These are phyloP conservation scores for Rhodotorula sp. DNA, from an alignment of 1,284 basidiomycete genomes.

Conservation along the genomic window DNA sequence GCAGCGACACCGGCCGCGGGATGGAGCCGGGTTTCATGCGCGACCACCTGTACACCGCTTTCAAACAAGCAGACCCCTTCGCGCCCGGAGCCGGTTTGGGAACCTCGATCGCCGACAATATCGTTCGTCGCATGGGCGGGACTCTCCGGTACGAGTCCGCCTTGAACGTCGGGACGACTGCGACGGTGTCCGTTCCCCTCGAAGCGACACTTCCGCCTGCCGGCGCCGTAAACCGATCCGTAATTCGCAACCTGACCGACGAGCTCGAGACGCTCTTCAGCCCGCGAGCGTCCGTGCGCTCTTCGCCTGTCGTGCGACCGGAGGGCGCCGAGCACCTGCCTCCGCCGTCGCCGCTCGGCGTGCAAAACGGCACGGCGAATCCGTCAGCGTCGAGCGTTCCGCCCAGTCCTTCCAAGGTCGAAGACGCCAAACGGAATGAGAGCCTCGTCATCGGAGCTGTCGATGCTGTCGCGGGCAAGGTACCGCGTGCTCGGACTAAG, in stretches of 20 bases:
- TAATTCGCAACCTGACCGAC: conserved; percentile 9
- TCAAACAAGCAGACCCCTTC: conserved; percentile 29
- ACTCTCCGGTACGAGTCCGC: conserved; percentile 6
- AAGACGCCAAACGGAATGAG: too few species aligned
- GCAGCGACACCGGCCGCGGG: conserved; percentile 17
- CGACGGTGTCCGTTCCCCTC: conserved; percentile 17
- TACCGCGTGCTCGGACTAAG: too few species aligned
- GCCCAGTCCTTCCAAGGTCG: too few species aligned
- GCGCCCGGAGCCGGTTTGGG: conserved; percentile 31
- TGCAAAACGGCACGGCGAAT: too few species aligned
- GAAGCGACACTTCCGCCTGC: conserved; percentile 1
- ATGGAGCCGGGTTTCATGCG: conserved; percentile 18
- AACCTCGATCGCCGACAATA: conserved; percentile 4
- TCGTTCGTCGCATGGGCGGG: conserved; percentile 21
- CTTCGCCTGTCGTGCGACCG: background rate
- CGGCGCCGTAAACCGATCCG: background rate
- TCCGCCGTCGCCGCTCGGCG: background rate
- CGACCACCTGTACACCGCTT: conserved; percentile 12
- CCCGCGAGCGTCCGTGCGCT: background rate
- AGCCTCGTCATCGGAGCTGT: too few species aligned
- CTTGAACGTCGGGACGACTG: conserved; percentile 11
- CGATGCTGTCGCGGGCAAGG: too few species aligned
- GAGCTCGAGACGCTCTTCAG: conserved; percentile 11
- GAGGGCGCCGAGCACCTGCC: too few species aligned
- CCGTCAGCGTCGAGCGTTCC: too few species aligned